These are phyloP conservation scores for Davidsoniella australis DNA, from an alignment of 2,329 filamentous ascomycete species.

Conservation along the genomic window DNA sequence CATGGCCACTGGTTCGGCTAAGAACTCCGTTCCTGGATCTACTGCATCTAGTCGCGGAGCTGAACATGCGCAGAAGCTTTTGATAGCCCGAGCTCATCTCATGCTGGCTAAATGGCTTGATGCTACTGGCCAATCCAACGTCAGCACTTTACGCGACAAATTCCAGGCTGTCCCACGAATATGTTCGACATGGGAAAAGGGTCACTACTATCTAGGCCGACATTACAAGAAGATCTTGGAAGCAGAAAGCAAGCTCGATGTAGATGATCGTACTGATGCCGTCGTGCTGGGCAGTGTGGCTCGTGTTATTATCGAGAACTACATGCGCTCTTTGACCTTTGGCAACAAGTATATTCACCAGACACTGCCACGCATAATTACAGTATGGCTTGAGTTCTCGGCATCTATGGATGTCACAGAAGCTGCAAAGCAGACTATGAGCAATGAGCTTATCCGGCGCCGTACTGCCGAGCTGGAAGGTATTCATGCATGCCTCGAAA, in stretches of 20 bases:
- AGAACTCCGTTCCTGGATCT: constrained; percentile 1
- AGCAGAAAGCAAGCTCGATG: constrained; percentile 62
- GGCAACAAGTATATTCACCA: constrained; percentile 95
- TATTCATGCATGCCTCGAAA: constrained; percentile 60
- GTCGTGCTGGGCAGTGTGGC: constrained; percentile 69
- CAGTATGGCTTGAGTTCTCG: constrained; percentile 85
- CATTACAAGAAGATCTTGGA: constrained; percentile 96
- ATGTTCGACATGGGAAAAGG: constrained; percentile 72
- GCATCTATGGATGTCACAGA: constrained; percentile 36
- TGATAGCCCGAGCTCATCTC: constrained; percentile 66
- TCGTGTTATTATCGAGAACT: constrained; percentile 85
- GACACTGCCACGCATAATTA: constrained; percentile 78
- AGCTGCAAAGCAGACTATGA: constrained; percentile 22
- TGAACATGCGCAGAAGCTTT: constrained; percentile 36
- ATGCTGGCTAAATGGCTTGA: constrained; percentile 95
- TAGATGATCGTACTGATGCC: constrained; percentile 58
- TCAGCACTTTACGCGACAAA: constrained; percentile 57
- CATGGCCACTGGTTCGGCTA: background rate
- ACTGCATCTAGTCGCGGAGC: constrained; percentile 11
- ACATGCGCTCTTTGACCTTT: constrained; percentile 67
- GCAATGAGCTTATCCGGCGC: constrained; percentile 33
- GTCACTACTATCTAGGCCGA: constrained; percentile 88
- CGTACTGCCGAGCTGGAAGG: constrained; percentile 49
- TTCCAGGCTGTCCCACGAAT: constrained; percentile 70
- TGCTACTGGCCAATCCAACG: constrained; percentile 80